Evolutionary conservation across 2,329 filamentous ascomycete genomes (phyloP), one percentile per base, ranked within the genome.

Genomic region (Colletotrichum godetiae): DNA sequence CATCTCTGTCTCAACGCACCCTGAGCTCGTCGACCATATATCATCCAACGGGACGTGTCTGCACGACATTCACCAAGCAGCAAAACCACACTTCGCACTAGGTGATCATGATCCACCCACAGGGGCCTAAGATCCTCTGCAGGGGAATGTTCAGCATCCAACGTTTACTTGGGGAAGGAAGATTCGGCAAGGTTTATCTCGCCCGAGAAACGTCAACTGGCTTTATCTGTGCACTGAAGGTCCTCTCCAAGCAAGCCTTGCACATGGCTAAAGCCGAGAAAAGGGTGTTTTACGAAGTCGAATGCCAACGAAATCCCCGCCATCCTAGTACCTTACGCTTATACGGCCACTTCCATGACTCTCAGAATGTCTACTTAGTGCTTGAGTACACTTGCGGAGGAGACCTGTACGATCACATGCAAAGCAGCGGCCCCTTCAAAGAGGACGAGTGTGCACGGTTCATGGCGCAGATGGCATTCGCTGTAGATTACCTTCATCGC

Each of bases 61-160:
- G n/a, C n/a, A n/a, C n/a, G n/a, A n/a, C n/a, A n/a, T n/a, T n/a
- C n/a, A n/a, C n/a, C n/a, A n/a, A n/a, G n/a, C n/a, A n/a, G n/a
- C n/a, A n/a, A n/a, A n/a, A n/a, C n/a, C n/a, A n/a, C n/a, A n/a
- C n/a, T n/a, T n/a, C n/a, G n/a, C n/a, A n/a, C n/a, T n/a, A n/a
- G n/a, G n/a, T n/a, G n/a, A n/a, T n/a, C n/a, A n/a, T n/a, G n/a
- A n/a, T n/a, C n/a, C n/a, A n/a, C n/a, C n/a, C n/a, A n/a, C n/a
- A n/a, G n/a, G n/a, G n/a, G n/a, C 88, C 88, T 55, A 91, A 90
- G 78, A 83, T 94, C 77, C 95, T 95, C 83, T 94, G 97, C 80
- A 90, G 97, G 4, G 94, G 94, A 83, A 97, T 97, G 94, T 97
- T 97, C 81, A 95, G 97, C 82, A 97, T 97, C 76, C 94, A 94